Percentiles rank a stretch among this genome's conserved stretches.
phyloP scores from a whole-genome alignment of 2,329 filamentous ascomycete species.

The Shiraia bambusicola region DNA sequence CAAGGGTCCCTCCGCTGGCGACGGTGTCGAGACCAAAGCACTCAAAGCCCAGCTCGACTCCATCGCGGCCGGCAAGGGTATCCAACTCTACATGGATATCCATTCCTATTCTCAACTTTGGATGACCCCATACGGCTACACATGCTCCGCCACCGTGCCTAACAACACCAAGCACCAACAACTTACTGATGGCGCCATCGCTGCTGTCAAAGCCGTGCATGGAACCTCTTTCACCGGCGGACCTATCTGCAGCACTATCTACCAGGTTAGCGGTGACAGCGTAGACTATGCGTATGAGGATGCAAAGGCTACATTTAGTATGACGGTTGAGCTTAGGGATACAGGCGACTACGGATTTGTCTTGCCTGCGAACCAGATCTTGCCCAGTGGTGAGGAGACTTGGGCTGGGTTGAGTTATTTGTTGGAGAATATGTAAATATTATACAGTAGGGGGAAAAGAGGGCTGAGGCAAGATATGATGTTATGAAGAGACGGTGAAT shows the following conservation, averaged over 20 bases:
- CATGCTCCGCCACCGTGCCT: constrained; percentile 51
- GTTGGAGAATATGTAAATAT: constrained; percentile 32
- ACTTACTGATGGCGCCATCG: constrained; percentile 53
- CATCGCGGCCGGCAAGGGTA: constrained; percentile 50
- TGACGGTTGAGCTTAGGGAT: constrained; percentile 55
- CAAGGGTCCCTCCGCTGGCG: constrained; percentile 38
- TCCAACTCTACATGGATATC: constrained; percentile 65
- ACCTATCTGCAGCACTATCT: constrained; percentile 62
- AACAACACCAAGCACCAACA: constrained; percentile 53
- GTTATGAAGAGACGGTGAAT: too few relatives aligned
- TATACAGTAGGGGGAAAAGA: too few relatives aligned
- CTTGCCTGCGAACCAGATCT: constrained; percentile 52
- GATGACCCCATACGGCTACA: constrained; percentile 62
- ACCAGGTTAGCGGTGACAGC: constrained; percentile 54
- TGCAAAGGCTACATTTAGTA: constrained; percentile 47
- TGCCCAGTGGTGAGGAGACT: constrained; percentile 51
- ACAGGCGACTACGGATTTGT: constrained; percentile 53
- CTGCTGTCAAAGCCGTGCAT: constrained; percentile 59
- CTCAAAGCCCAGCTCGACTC: constrained; percentile 52
- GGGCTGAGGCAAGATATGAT: too few relatives aligned
- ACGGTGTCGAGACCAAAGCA: constrained; percentile 41
- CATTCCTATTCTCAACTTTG: constrained; percentile 57
- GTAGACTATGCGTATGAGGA: constrained; percentile 50
- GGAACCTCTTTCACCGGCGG: constrained; percentile 48
- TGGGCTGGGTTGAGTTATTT: constrained; percentile 46